These are phyloP conservation scores for Penicillium herquei DNA, from an alignment of 495 filamentous ascomycete species.

Conservation along the genomic window DNA sequence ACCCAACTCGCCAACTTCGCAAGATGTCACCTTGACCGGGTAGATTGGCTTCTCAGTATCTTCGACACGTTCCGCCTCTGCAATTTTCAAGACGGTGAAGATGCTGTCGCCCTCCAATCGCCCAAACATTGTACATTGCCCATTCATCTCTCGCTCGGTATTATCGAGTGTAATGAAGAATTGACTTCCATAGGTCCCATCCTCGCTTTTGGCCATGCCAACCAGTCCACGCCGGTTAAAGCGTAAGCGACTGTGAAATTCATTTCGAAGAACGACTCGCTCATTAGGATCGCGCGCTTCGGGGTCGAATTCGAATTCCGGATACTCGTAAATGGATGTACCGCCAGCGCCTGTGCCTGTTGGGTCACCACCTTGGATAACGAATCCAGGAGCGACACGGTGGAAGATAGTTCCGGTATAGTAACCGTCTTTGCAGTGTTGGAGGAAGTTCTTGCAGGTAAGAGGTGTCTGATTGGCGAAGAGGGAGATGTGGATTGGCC, in stretches of 20 bases:
- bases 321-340: slow-evolving; percentile 84
- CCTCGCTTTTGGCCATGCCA: slow-evolving; percentile 80
- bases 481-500: slow-evolving; percentile 84
- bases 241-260: slow-evolving; percentile 87
- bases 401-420: slow-evolving; percentile 92
- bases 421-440: slow-evolving; percentile 91
- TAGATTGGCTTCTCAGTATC: slow-evolving; percentile 85
- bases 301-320: slow-evolving; percentile 71
- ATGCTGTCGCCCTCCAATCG: slow-evolving; percentile 91
- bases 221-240: slow-evolving; percentile 89
- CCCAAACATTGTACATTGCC: slow-evolving; percentile 92
- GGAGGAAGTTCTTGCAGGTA: slow-evolving; percentile 92
- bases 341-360: slow-evolving; percentile 90
- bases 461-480: slow-evolving; percentile 93
- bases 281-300: slow-evolving; percentile 55
- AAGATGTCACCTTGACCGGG: slow-evolving; percentile 72
- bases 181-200: slow-evolving; percentile 82
- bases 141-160: slow-evolving; percentile 78
- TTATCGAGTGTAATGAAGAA: slow-evolving; percentile 90
- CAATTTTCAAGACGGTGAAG: slow-evolving; percentile 91
- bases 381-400: slow-evolving; percentile 85
- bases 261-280: slow-evolving; percentile 73
- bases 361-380: slow-evolving; percentile 93
- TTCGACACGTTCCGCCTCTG: slow-evolving; percentile 77
- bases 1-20: slow-evolving; percentile 73